Evolutionary conservation across 768 basidiomycete genomes (phyloP), one percentile per base, ranked within the genome.

Genomic region (Amanita polypyramis): DNA sequence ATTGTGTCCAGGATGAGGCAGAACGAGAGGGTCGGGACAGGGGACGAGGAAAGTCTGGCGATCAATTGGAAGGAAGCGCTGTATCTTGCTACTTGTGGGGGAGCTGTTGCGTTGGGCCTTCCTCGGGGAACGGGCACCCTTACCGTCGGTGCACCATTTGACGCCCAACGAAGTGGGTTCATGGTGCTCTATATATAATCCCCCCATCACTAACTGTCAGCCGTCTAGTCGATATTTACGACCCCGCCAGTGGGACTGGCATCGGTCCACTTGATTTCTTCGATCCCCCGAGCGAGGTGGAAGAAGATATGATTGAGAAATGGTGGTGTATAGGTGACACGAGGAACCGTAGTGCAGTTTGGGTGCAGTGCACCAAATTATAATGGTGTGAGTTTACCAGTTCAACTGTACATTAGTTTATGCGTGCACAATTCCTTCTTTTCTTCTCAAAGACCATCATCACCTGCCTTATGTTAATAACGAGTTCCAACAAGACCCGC

Each of bases 301-400:
- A 50, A 5, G 57, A 68, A 36, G 83, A 82, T 43, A 66, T 77
- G 64, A 54, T 93, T 19, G 92, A 94, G 62, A 88, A 84, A 58
- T 93, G 92, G 92, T 94, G 89, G 88, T 87, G 86, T 55, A 59
- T 85, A 35, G 91, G 91, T 0, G 81, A 87, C 57, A 57, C 57
- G 4, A 70, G 74, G 43, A 93, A 93, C 63, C 73, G 87, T 15
- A 56, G 50, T 1, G 68, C 64, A 2, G 71, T 91, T 62, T 95
- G 88, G 85, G 73, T 93, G 2, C 87, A 89, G 62, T 89, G 90
- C 45, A 33, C 10, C 20, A 15, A n/a, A 15, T 30, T 48, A 39
- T 14, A 32, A 29, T 50, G 25, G n/a, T 36, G 33, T 45, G 21
- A 20, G 32, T 25, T 45, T 27, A 7, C 25, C 25, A 27, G 44